Conservation (phyloP, 2,329 filamentous ascomycete species). For the Rutstroemia sp. region DNA sequence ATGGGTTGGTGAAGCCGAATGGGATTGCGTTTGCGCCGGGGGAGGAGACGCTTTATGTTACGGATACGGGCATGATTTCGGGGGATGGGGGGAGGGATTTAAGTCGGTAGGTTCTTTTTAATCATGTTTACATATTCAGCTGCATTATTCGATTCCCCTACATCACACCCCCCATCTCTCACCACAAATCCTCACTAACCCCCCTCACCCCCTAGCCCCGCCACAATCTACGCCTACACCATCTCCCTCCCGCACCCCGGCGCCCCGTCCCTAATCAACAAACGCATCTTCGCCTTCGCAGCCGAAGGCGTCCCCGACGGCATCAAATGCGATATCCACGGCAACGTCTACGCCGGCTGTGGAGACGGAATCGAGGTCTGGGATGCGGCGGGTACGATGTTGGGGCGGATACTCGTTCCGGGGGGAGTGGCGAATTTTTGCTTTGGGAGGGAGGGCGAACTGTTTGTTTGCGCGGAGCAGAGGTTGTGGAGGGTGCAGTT, state of each 20-base stretch:
- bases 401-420: slow-evolving; percentile 40
- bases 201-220: not conserved
- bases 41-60: slow-evolving; percentile 44
- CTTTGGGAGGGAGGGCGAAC: slow-evolving; percentile 24
- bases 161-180: no score
- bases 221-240: slow-evolving; percentile 18
- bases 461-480: slow-evolving; percentile 25
- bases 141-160: no score
- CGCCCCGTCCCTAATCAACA: slow-evolving; percentile 19
- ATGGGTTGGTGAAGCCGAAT: slow-evolving; percentile 49
- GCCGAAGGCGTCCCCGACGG: slow-evolving; percentile 52
- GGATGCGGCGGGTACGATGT: slow-evolving; percentile 39
- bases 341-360: slow-evolving; percentile 49
- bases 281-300: slow-evolving; percentile 46
- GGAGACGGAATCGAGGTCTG: slow-evolving; percentile 49
- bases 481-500: slow-evolving; percentile 21
- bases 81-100: slow-evolving; percentile 16
- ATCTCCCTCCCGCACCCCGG: slow-evolving; percentile 12
- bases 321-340: slow-evolving; percentile 43
- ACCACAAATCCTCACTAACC: not conserved
- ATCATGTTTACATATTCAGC: no score
- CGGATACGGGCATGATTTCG: slow-evolving; percentile 43
- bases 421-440: slow-evolving; percentile 26
- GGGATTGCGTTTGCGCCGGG: slow-evolving; percentile 50
- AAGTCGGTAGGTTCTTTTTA: no score